Percentiles rank a stretch among this genome's conserved stretches.
These are phyloP conservation scores for Candida rishiriensis DNA, from an alignment of 805 yeast genomes.

Conservation along the genomic window DNA sequence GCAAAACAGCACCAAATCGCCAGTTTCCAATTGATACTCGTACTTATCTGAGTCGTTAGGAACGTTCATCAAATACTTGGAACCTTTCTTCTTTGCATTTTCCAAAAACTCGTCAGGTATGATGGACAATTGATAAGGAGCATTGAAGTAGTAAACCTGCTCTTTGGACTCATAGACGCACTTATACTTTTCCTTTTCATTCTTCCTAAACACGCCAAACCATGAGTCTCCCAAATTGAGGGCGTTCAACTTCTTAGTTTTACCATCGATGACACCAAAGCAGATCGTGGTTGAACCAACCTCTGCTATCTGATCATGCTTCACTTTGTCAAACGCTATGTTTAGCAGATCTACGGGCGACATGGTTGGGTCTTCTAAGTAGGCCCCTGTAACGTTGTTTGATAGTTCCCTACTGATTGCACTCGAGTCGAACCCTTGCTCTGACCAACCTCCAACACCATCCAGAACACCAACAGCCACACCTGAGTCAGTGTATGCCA, in stretches of 20 bases:
- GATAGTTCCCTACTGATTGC: conserved; percentile 83
- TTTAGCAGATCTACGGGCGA: conserved; percentile 47
- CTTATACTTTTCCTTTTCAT: conserved; percentile 26
- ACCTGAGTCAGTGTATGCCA: conserved; percentile 39
- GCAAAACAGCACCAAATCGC: conserved; percentile 79
- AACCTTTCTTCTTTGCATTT: conserved; percentile 50
- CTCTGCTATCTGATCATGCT: conserved; percentile 53
- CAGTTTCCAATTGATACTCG: conserved; percentile 56
- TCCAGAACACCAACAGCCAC: conserved; percentile 82
- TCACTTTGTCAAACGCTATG: conserved; percentile 51
- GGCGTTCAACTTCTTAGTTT: conserved; percentile 49
- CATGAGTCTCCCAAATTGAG: conserved; percentile 94
- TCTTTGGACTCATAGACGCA: conserved; percentile 63
- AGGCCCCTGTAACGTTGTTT: conserved; percentile 42
- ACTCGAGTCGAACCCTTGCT: conserved; percentile 83
- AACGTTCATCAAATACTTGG: conserved; percentile 62
- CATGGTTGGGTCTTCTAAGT: conserved; percentile 19
- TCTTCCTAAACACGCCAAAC: conserved; percentile 73
- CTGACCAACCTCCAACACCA: conserved; percentile 98
- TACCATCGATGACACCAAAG: conserved; percentile 62
- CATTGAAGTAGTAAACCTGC: conserved; percentile 85
- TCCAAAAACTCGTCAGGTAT: conserved; percentile 61
- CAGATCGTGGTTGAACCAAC: conserved; percentile 96
- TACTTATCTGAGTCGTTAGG: conserved; percentile 69
- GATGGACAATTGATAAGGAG: conserved; percentile 86